These are phyloP conservation scores for Dalechampia spathulata DNA, from an alignment of 441 rosid species.

Conservation along the genomic window DNA sequence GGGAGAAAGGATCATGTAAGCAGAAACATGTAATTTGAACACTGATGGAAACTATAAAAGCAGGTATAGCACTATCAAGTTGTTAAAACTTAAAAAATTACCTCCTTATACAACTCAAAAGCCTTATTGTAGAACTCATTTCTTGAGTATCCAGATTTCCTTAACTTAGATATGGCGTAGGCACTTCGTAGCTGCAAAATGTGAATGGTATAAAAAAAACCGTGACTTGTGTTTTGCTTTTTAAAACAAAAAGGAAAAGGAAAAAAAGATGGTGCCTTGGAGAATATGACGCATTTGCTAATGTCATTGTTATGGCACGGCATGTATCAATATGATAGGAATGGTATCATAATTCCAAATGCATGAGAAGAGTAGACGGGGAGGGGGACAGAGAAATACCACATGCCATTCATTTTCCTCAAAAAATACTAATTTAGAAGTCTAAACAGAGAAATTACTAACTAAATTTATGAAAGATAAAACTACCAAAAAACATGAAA, in stretches of 20 bases:
- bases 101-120: slow-evolving; percentile 67
- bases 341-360: not conserved
- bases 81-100: slow-evolving; percentile 12
- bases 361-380: not conserved
- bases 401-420: not conserved
- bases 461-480: not conserved
- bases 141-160: slow-evolving; percentile 81
- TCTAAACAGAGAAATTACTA: not conserved
- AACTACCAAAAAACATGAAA: slow-evolving; percentile 7
- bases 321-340: not conserved
- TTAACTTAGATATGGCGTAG: slow-evolving; percentile 72
- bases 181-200: slow-evolving; percentile 74
- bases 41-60: not conserved
- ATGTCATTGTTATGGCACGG: not conserved
- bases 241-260: too few species aligned
- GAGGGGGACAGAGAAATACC: not conserved
- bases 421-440: too few species aligned
- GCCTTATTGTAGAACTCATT: slow-evolving; percentile 71
- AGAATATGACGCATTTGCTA: not conserved
- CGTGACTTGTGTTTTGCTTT: slow-evolving; percentile 8
- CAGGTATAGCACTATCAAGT: not conserved
- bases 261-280: slow-evolving; percentile 1
- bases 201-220: slow-evolving; percentile 11
- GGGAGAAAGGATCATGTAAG: not conserved
- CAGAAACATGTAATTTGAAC: not conserved